These are phyloP conservation scores for Calonectria fujianensis DNA, from an alignment of 2,329 filamentous ascomycete genomes.

Conservation along the genomic window DNA sequence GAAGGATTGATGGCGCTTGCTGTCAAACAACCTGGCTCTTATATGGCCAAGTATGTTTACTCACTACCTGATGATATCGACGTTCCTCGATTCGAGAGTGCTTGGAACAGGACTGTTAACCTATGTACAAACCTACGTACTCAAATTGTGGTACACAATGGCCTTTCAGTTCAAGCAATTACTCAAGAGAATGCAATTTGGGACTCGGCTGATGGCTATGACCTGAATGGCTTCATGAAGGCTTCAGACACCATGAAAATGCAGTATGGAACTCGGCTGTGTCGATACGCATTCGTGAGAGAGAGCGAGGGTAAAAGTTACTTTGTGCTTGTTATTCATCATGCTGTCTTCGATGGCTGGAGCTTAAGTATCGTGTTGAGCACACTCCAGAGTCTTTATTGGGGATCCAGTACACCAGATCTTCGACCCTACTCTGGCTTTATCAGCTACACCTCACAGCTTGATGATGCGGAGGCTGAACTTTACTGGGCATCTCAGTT, in stretches of 20 bases:
- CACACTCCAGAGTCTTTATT: constrained; percentile 12
- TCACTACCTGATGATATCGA: neutral
- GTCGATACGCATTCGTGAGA: neutral
- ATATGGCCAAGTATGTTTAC: constrained; percentile 1
- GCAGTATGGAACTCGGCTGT: neutral
- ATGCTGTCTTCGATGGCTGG: constrained; percentile 19
- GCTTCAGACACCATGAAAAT: neutral
- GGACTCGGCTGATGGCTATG: constrained; percentile 7
- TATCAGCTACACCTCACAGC: neutral
- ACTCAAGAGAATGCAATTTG: neutral
- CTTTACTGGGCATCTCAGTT: neutral
- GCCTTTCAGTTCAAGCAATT: neutral
- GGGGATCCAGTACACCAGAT: neutral
- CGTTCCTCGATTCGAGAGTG: neutral
- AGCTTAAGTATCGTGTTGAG: neutral
- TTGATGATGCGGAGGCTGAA: neutral
- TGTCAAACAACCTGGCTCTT: neutral
- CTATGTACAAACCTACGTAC: constrained; percentile 17
- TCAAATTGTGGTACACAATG: neutral
- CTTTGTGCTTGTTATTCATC: constrained; percentile 20
- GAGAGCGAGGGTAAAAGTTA: neutral
- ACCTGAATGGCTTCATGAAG: neutral
- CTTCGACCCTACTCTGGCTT: neutral
- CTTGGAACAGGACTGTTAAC: neutral
- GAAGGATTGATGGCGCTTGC: constrained; percentile 9